These are phyloP conservation scores for Yarrowia alimentaria DNA, from an alignment of 805 yeast genomes.

Conservation along the genomic window DNA sequence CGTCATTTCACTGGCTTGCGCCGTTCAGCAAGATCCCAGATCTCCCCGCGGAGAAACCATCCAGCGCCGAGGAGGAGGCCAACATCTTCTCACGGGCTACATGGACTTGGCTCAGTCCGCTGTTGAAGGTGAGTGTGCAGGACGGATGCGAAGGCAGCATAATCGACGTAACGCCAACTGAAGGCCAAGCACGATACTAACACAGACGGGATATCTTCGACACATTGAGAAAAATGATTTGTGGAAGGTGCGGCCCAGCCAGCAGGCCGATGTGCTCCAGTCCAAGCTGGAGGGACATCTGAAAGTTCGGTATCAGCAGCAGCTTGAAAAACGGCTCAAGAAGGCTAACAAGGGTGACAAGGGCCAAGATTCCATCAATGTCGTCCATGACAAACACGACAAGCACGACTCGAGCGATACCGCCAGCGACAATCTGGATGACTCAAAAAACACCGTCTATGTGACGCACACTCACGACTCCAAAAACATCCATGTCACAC, in stretches of 20 bases:
- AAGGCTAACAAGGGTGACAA: neutral
- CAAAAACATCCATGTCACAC: too few relatives aligned
- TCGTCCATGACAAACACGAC: slow-evolving; percentile 3
- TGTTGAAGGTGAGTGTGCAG: slow-evolving; percentile 65
- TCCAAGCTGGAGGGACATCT: slow-evolving; percentile 36
- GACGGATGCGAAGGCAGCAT: too few relatives aligned
- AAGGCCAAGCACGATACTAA: slow-evolving; percentile 37
- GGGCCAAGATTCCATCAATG: slow-evolving; percentile 48
- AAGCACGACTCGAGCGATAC: too few relatives aligned
- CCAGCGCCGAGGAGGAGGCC: slow-evolving; percentile 10
- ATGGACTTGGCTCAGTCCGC: slow-evolving; percentile 62
- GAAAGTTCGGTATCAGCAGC: slow-evolving; percentile 30
- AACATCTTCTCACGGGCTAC: slow-evolving; percentile 6
- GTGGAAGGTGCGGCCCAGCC: slow-evolving; percentile 40
- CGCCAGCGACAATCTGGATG: too few relatives aligned
- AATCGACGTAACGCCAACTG: too few relatives aligned
- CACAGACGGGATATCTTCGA: slow-evolving; percentile 61
- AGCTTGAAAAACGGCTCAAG: slow-evolving; percentile 30
- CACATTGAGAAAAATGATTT: slow-evolving; percentile 58
- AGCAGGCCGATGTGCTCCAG: slow-evolving; percentile 42
- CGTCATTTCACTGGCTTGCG: slow-evolving; percentile 21
- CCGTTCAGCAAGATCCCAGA: slow-evolving; percentile 17
- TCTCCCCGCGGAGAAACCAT: neutral
- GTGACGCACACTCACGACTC: too few relatives aligned
- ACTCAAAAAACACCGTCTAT: too few relatives aligned